Percentiles rank a stretch among this genome's conserved stretches.
Evolutionary conservation across 116 monocot genomes (phyloP).

Genomic region (Thalassia testudinum): DNA sequence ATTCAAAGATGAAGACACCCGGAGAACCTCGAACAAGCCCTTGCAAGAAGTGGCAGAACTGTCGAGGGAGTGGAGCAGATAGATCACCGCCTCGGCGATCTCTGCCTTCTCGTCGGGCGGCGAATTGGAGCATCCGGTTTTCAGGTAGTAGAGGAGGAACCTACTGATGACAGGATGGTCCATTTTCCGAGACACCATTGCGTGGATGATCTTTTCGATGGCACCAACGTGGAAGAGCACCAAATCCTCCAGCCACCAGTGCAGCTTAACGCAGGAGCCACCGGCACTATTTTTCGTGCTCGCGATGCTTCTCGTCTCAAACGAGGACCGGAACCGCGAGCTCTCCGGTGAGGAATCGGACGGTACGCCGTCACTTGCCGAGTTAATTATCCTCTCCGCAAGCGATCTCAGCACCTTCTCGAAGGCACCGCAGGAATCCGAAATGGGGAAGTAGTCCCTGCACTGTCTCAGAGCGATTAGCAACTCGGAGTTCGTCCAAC

Average conservation of each 20-base stretch:
- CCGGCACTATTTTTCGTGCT: slow-evolving; percentile 30
- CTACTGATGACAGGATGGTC: slow-evolving; percentile 15
- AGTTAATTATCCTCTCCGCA: slow-evolving; percentile 26
- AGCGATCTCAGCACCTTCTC: slow-evolving; percentile 22
- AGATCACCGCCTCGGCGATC: slow-evolving; percentile 20
- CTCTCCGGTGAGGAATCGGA: slow-evolving; percentile 66
- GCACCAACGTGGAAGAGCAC: slow-evolving; percentile 18
- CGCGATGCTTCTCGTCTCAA: slow-evolving; percentile 58
- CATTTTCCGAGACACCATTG: slow-evolving; percentile 16
- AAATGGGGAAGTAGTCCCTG: slow-evolving; percentile 13
- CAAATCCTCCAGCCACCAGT: slow-evolving; percentile 62
- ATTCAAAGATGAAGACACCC: slow-evolving; percentile 25
- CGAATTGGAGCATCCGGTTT: slow-evolving; percentile 5
- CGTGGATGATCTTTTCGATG: slow-evolving; percentile 22
- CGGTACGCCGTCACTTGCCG: slow-evolving; percentile 36
- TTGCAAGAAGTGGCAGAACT: slow-evolving; percentile 23
- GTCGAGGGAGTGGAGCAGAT: slow-evolving; percentile 24
- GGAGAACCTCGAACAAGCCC: slow-evolving; percentile 38
- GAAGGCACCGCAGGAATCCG: slow-evolving; percentile 15
- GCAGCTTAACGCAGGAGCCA: slow-evolving; percentile 5
- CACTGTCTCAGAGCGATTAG: slow-evolving; percentile 24
- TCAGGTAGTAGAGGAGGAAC: slow-evolving; percentile 27
- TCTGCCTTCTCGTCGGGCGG: slow-evolving; percentile 16
- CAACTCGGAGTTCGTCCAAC: slow-evolving; percentile 33
- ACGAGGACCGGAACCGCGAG: slow-evolving; percentile 54